Conservation (phyloP, 495 filamentous ascomycete genomes). For the Lichenothelia convexa region DNA sequence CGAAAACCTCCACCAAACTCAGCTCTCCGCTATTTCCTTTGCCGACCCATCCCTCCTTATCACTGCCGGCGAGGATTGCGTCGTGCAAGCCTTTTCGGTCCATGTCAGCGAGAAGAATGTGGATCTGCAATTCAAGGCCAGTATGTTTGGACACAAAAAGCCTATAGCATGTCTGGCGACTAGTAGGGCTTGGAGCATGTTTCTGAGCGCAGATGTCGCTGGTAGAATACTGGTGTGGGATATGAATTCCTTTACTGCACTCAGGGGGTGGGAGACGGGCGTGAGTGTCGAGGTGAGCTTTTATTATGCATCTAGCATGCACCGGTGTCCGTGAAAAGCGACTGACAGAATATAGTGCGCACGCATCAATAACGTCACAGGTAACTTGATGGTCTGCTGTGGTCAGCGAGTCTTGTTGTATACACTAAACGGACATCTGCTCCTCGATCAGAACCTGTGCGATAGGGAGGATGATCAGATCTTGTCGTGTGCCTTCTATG, state of each 20-base stretch:
- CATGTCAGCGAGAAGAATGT: conserved; percentile 45
- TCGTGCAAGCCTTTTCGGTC: conserved; percentile 63
- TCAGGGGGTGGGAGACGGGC: conserved; percentile 61
- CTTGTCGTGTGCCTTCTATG: conserved; percentile 76
- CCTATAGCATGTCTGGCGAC: conserved; percentile 67
- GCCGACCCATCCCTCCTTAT: conserved; percentile 79
- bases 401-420: conserved; percentile 58
- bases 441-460: conserved; percentile 66
- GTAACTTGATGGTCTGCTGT: conserved; percentile 69
- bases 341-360: conserved; percentile 46
- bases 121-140: conserved; percentile 62
- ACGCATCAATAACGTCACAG: conserved; percentile 72
- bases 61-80: conserved; percentile 81
- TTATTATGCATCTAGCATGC: conserved; percentile 89
- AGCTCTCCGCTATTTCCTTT: conserved; percentile 63
- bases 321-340: conserved; percentile 69
- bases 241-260: conserved; percentile 19
- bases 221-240: too few relatives aligned
- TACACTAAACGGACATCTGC: conserved; percentile 67
- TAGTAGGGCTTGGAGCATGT: conserved; percentile 68
- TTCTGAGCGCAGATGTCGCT: too few relatives aligned
- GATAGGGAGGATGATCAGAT: conserved; percentile 46
- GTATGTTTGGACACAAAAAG: conserved; percentile 73
- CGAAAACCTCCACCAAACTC: conserved; percentile 81
- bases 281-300: too few relatives aligned